A percentile compares a stretch with the other conserved stretches of the same genome.
These are phyloP conservation scores for Athelia psychrophila DNA, from an alignment of 1,284 basidiomycete genomes.

Conservation along the genomic window DNA sequence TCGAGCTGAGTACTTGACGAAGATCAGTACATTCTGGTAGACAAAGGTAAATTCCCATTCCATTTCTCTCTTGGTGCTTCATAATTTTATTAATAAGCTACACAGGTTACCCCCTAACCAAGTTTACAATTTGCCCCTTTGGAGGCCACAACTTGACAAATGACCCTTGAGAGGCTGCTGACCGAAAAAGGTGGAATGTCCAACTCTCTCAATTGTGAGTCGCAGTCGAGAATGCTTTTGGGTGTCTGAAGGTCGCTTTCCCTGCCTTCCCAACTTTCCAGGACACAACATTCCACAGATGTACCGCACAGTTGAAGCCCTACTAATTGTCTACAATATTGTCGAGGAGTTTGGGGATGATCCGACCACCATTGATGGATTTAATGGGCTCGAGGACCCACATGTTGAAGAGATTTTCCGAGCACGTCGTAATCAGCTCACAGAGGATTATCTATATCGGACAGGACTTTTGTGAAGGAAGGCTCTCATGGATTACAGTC, in stretches of 20 bases:
- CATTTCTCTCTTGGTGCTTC: not conserved
- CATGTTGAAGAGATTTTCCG: not conserved
- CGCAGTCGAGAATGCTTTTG: constrained; percentile 17
- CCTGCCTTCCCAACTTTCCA: constrained; percentile 13
- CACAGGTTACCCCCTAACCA: constrained; percentile 16
- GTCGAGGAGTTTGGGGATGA: constrained; percentile 10
- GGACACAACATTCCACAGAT: constrained; percentile 10
- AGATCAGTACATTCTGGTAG: constrained; percentile 13
- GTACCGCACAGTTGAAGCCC: constrained; percentile 12
- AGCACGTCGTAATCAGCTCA: too few relatives aligned
- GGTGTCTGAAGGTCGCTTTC: constrained; percentile 17
- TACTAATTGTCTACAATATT: constrained; percentile 19
- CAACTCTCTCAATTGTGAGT: constrained; percentile 13
- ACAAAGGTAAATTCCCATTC: constrained; percentile 6
- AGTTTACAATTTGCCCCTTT: constrained; percentile 14
- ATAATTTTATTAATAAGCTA: not conserved
- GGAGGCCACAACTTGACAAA: constrained; percentile 9
- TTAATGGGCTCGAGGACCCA: constrained; percentile 9
- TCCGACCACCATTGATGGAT: constrained; percentile 10
- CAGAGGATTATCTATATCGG: too few relatives aligned
- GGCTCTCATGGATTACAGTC: too few relatives aligned
- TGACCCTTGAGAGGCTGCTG: constrained; percentile 6
- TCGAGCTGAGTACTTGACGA: constrained; percentile 8
- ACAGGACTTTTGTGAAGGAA: too few relatives aligned
- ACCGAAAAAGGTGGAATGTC: constrained; percentile 9